Percentiles rank a stretch among this genome's conserved stretches.
phyloP scores from a whole-genome alignment of 768 basidiomycete species.

The Dacryopinax spathularia region DNA sequence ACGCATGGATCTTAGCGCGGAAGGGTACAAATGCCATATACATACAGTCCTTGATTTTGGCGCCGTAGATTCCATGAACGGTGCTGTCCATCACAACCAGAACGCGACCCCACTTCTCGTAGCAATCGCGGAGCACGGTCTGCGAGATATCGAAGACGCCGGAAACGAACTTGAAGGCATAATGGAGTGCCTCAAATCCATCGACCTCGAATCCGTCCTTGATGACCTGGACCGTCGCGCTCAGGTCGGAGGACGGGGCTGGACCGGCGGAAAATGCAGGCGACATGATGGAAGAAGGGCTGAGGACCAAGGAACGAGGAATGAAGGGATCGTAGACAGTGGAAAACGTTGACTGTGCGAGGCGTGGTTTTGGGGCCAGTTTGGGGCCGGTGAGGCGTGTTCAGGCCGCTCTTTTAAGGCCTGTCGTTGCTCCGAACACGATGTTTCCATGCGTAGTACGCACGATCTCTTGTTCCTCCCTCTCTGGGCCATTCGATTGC shows the following conservation, averaged over 20 bases:
- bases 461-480: no score
- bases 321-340: neutral
- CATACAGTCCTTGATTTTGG: neutral
- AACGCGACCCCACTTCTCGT: slow-evolving; percentile 24
- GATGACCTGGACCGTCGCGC: slow-evolving; percentile 19
- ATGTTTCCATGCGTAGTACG: neutral
- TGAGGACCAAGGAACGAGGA: no score
- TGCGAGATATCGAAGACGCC: slow-evolving; percentile 22
- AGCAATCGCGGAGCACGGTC: slow-evolving; percentile 22
- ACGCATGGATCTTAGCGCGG: slow-evolving; percentile 21
- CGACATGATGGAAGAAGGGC: neutral
- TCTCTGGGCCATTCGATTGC: no score
- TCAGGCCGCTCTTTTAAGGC: neutral
- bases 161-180: slow-evolving; percentile 23
- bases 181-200: slow-evolving; percentile 23
- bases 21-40: neutral
- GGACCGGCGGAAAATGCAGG: neutral
- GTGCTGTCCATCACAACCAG: slow-evolving; percentile 25
- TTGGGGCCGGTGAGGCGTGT: neutral
- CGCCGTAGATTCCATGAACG: slow-evolving; percentile 10
- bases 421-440: neutral
- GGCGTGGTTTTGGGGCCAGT: neutral
- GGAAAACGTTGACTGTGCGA: neutral
- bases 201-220: slow-evolving; percentile 18
- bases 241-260: slow-evolving; percentile 16